Base-by-base conservation (phyloP, 2,329 filamentous ascomycete genomes). In the Dothistroma pini region DNA sequence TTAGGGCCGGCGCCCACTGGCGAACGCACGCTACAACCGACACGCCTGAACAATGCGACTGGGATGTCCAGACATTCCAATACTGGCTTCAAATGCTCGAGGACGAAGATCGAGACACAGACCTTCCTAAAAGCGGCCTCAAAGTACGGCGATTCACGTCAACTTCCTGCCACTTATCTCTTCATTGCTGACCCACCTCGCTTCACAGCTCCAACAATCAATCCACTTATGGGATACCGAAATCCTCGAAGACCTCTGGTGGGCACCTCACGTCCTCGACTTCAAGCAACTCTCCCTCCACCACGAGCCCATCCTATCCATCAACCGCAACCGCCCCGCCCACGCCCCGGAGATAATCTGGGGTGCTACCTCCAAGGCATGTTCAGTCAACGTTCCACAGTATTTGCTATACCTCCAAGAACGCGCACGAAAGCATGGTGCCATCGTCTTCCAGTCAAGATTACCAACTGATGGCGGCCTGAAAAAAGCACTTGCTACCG, bases 1-100 rank as follows among this genome's bases (percentile, higher is more conserved):
- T 56, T 38, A 79, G 77, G 77, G 80, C 80, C 1, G 80, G 80
- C 4, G 80, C 77, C 1, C 76, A 81, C 57, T 82, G 79, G 79
- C 74, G 77, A 38, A 76, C 78, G 2, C 77, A 80, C 62, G 75
- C 78, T 16, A 67, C 68, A 0, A 47, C 62, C 1, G 62, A 71
- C 7, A 72, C 76, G 41, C 59, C 60, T 4, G 74, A 76, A 54
- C 66, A 74, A 49, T 71, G 74, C 50, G 68, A 67, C 25, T 81
- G 78, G 78, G 78, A 81, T 64, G 62, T 71, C 0, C 73, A 77
- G 65, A 81, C 76, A 1, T 80, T 78, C 63, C 56, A 73, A 12
- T 63, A 72, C n/a, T 81, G 78, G 79, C 68, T 71, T 32, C 57
- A 66, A 1, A 61, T 75, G 14, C 60, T 77, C 3, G 64, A 69